A percentile compares a stretch with the other conserved stretches of the same genome.
Conservation (phyloP, 495 filamentous ascomycete species). For the Hypoxylon fuscum region DNA sequence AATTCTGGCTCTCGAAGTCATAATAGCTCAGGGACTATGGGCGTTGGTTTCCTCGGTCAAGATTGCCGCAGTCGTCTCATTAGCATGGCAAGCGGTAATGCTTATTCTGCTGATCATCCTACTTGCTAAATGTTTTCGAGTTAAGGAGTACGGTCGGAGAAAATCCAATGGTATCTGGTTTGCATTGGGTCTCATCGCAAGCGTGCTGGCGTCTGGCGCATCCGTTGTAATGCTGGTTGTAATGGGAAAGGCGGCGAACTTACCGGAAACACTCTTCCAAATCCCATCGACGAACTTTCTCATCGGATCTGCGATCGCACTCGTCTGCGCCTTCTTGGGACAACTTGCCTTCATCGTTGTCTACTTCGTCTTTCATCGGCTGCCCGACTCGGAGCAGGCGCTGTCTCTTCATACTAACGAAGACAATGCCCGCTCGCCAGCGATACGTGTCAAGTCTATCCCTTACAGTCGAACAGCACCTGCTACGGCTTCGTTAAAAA, state of each 20-base stretch:
- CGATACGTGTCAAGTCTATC: constrained; percentile 54
- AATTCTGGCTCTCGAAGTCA: constrained; percentile 49
- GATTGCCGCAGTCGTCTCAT: constrained; percentile 48
- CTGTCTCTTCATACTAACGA: constrained; percentile 43
- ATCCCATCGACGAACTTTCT: constrained; percentile 43
- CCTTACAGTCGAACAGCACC: constrained; percentile 55
- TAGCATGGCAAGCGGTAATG: constrained; percentile 46
- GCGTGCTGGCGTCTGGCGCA: constrained; percentile 49
- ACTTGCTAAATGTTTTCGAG: constrained; percentile 36
- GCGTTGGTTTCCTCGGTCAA: constrained; percentile 42
- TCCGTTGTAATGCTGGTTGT: constrained; percentile 51
- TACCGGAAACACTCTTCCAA: constrained; percentile 44
- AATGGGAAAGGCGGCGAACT: constrained; percentile 44
- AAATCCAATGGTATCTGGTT: constrained; percentile 47
- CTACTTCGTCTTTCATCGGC: constrained; percentile 46
- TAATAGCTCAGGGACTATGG: constrained; percentile 50
- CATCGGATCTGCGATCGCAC: constrained; percentile 49
- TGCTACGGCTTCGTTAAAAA: constrained; percentile 20
- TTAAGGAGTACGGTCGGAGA: constrained; percentile 29
- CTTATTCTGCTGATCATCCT: constrained; percentile 44
- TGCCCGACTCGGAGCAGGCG: constrained; percentile 33
- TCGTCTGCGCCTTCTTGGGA: constrained; percentile 51
- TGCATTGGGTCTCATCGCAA: constrained; percentile 45
- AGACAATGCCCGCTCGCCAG: constrained; percentile 34
- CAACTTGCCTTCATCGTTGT: constrained; percentile 54